Conservation (phyloP, 495 filamentous ascomycete genomes). For the Oidiodendron maius region DNA sequence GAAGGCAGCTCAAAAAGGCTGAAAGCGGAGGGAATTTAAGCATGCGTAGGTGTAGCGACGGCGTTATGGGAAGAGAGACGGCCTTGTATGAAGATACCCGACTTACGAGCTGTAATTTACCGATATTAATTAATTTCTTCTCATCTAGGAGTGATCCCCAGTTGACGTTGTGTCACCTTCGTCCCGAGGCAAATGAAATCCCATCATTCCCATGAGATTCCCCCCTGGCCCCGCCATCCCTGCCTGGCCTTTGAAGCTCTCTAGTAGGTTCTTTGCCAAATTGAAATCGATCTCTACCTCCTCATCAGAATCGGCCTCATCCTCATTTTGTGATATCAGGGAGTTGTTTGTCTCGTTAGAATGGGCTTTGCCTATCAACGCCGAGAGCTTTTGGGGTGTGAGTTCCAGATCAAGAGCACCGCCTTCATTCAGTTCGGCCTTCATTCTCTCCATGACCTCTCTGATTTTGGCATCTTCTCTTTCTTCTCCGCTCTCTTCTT, state of each 20-base stretch:
- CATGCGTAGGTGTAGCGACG: conserved; percentile 4
- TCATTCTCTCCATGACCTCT: conserved; percentile 70
- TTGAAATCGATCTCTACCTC: conserved; percentile 78
- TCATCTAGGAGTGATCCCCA: neutral
- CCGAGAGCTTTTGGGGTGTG: conserved; percentile 15
- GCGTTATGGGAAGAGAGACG: conserved; percentile 9
- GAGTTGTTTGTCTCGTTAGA: conserved; percentile 13
- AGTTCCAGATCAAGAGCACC: conserved; percentile 67
- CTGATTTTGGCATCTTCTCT: conserved; percentile 67
- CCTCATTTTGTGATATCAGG: conserved; percentile 7
- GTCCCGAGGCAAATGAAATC: conserved; percentile 71
- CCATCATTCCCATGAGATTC: conserved; percentile 82
- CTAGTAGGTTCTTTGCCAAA: conserved; percentile 84
- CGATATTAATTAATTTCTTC: neutral
- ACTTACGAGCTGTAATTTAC: conserved; percentile 5
- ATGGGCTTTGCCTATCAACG: conserved; percentile 17
- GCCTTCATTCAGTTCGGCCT: conserved; percentile 69
- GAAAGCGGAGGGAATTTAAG: neutral
- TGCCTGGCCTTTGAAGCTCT: conserved; percentile 83
- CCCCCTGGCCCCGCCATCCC: conserved; percentile 80
- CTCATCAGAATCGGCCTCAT: conserved; percentile 36
- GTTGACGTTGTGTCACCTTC: conserved; percentile 41
- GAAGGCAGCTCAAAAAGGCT: conserved; percentile 7
- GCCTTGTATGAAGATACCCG: conserved; percentile 5
- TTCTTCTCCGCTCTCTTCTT: conserved; percentile 43